These are phyloP conservation scores for Aurantiochytrium sp. DNA, from an alignment of 108 stramenopile species.

Conservation along the genomic window DNA sequence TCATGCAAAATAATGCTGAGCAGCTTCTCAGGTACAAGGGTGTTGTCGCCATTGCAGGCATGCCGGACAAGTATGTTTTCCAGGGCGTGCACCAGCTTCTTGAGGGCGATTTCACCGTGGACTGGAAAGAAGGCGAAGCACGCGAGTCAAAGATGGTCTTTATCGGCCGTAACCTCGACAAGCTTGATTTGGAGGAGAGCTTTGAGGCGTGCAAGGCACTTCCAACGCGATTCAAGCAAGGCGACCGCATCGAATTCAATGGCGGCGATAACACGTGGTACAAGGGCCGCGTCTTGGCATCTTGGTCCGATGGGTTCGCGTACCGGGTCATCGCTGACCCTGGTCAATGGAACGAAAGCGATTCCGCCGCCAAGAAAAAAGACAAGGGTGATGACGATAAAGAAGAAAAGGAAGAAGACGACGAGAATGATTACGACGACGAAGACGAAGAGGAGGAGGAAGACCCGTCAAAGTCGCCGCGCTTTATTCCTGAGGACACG, in stretches of 20 bases:
- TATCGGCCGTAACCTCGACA: constrained; percentile 67
- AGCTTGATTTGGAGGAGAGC: constrained; percentile 39
- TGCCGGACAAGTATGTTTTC: constrained; percentile 75
- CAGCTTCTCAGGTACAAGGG: constrained; percentile 76
- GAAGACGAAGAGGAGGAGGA: constrained; percentile 5
- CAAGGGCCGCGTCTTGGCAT: not conserved
- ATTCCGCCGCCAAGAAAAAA: not conserved
- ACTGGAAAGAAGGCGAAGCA: constrained; percentile 34
- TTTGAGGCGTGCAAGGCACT: constrained; percentile 50
- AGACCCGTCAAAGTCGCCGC: not conserved
- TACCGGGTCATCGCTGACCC: constrained; percentile 4
- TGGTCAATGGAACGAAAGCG: not conserved
- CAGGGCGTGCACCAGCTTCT: constrained; percentile 74
- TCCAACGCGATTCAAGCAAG: constrained; percentile 19
- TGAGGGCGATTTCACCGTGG: constrained; percentile 37
- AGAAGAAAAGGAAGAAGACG: not conserved
- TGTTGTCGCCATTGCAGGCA: constrained; percentile 67
- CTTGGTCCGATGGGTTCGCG: constrained; percentile 14
- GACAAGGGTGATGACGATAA: not conserved
- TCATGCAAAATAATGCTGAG: constrained; percentile 60
- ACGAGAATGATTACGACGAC: not conserved
- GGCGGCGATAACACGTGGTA: not conserved
- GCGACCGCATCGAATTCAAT: not conserved
- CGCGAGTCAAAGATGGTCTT: constrained; percentile 69
- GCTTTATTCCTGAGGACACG: not conserved